Conservation (phyloP, 305 asterid genomes). For the Fraxinus xanthoxyloides region DNA sequence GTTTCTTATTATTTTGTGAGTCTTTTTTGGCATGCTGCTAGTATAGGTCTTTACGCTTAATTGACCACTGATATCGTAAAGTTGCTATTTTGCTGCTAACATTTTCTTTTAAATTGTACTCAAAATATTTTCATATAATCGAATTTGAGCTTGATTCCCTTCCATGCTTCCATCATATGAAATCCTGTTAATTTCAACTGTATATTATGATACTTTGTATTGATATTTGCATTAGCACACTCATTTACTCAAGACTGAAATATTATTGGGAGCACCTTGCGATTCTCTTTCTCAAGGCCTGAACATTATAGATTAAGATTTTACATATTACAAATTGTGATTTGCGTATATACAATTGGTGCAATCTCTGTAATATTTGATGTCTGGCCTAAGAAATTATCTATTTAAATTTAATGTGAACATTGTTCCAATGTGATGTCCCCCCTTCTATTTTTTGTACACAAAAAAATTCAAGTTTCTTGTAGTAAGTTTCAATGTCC, state of each 20-base stretch:
- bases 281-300: neutral
- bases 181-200: neutral
- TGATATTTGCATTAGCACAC: neutral
- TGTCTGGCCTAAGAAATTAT: neutral
- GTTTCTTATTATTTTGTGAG: neutral
- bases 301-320: neutral
- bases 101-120: neutral
- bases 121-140: neutral
- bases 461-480: neutral
- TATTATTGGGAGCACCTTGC: neutral
- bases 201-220: neutral
- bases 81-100: neutral
- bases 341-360: neutral
- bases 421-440: neutral
- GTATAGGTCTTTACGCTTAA: neutral
- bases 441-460: neutral
- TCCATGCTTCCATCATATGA: neutral
- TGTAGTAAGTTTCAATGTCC: neutral
- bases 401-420: neutral
- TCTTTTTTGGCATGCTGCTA: neutral
- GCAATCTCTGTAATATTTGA: neutral
- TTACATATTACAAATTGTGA: neutral
- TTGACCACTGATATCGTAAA: neutral
- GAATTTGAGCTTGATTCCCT: neutral
- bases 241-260: neutral